Evolutionary conservation across 768 basidiomycete species (phyloP).

Genomic region (Lentinula sp.): DNA sequence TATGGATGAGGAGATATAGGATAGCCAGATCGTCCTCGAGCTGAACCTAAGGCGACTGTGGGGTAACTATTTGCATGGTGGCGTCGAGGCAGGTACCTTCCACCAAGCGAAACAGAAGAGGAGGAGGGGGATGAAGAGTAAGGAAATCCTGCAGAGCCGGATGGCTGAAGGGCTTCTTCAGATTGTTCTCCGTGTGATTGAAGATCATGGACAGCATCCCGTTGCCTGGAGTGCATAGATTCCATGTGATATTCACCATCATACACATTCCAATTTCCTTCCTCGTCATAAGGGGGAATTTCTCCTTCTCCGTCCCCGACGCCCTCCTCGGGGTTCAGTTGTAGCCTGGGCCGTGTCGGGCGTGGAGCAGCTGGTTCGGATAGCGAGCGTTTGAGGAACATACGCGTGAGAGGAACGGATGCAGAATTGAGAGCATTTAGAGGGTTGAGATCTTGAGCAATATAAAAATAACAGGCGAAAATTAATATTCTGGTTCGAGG

Average conservation of each 20-base stretch:
- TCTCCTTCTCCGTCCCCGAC: not conserved
- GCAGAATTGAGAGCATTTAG: not conserved
- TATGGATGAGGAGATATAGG: not conserved
- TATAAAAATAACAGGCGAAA: not conserved
- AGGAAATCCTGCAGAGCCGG: not conserved
- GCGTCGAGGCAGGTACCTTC: not conserved
- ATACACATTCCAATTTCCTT: not conserved
- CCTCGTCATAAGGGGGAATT: not conserved
- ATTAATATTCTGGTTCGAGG: not conserved
- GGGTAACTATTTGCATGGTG: not conserved
- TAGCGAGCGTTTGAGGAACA: constrained; percentile 2
- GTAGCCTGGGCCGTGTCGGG: not conserved
- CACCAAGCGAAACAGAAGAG: not conserved
- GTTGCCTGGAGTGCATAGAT: no score
- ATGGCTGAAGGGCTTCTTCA: not conserved
- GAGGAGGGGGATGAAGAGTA: not conserved
- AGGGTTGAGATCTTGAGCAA: not conserved
- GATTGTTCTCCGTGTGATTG: not conserved
- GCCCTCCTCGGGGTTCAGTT: not conserved
- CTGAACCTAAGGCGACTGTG: not conserved
- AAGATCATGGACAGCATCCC: no score
- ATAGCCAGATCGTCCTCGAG: not conserved
- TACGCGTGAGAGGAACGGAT: not conserved
- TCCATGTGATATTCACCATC: not conserved
- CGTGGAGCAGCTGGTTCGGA: constrained; percentile 3